Conservation (phyloP, 768 basidiomycete species). For the Mrakia hoshinonis region DNA sequence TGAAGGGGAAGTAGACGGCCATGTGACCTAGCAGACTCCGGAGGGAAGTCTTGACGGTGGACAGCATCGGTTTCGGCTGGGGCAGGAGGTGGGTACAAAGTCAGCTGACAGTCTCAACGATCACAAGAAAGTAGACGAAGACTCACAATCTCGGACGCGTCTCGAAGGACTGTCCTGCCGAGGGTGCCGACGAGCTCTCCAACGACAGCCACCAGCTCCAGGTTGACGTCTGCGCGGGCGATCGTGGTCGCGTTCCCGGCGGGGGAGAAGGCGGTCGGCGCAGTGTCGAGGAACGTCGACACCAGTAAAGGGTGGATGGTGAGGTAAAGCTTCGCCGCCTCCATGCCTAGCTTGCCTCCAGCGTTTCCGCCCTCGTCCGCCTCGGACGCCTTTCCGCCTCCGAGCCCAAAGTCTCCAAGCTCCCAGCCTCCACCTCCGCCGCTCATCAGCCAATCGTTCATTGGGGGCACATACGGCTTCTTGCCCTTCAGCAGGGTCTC, state of each 20-base stretch:
- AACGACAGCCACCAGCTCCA: slow-evolving; percentile 17
- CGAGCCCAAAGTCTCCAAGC: slow-evolving; percentile 9
- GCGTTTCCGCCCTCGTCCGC: slow-evolving; percentile 18
- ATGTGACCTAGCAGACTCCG: slow-evolving; percentile 60
- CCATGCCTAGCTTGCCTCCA: neutral
- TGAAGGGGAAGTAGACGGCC: slow-evolving; percentile 76
- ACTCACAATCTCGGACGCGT: slow-evolving; percentile 19
- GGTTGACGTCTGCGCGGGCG: slow-evolving; percentile 9
- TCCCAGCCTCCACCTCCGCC: slow-evolving; percentile 13
- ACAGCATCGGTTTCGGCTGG: slow-evolving; percentile 11
- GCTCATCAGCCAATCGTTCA: slow-evolving; percentile 30
- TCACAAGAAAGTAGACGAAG: neutral
- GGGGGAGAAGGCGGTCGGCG: slow-evolving; percentile 70
- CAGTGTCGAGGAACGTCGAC: slow-evolving; percentile 77
- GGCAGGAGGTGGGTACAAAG: slow-evolving; percentile 27
- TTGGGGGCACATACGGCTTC: slow-evolving; percentile 12
- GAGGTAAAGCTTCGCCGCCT: slow-evolving; percentile 49
- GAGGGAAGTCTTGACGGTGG: slow-evolving; percentile 47
- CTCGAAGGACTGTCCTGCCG: slow-evolving; percentile 14
- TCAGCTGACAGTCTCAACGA: slow-evolving; percentile 34
- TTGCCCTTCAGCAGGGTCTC: slow-evolving; percentile 11
- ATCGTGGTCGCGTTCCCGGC: slow-evolving; percentile 33
- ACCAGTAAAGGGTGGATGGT: slow-evolving; percentile 70
- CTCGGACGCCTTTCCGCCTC: slow-evolving; percentile 25
- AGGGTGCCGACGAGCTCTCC: slow-evolving; percentile 16